Percentiles rank a stretch among this genome's conserved stretches.
Conservation (phyloP, 805 yeast genomes). For the Myxozyma geophila region DNA sequence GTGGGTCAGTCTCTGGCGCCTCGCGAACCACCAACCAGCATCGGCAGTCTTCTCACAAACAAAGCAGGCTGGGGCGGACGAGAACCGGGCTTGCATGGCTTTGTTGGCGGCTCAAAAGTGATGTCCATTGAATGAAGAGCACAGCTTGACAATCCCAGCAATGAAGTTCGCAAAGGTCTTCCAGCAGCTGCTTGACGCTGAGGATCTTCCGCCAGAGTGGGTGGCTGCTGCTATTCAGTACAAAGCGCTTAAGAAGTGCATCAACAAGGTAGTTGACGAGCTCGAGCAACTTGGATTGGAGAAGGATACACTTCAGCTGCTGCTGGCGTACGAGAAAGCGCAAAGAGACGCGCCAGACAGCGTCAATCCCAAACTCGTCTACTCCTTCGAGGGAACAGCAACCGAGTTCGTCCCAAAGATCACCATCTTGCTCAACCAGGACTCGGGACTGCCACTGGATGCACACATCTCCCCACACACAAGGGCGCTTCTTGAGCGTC, state of each 20-base stretch:
- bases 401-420: constrained; percentile 41
- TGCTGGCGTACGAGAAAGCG: constrained; percentile 39
- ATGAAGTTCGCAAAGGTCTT: constrained; percentile 81
- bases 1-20: constrained; percentile 1
- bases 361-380: constrained; percentile 27
- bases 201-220: constrained; percentile 71
- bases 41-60: not conserved
- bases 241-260: constrained; percentile 69
- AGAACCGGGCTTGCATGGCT: not conserved
- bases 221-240: constrained; percentile 69
- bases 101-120: not conserved
- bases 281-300: constrained; percentile 62
- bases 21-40: not conserved
- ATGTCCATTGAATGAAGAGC: too few species aligned
- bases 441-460: constrained; percentile 33
- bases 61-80: not conserved
- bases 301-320: constrained; percentile 47
- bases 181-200: constrained; percentile 64
- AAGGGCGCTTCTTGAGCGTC: constrained; percentile 20
- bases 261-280: constrained; percentile 67
- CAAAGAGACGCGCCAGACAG: constrained; percentile 15
- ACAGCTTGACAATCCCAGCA: not conserved
- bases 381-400: constrained; percentile 37
- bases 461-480: constrained; percentile 32
- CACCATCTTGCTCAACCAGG: constrained; percentile 36